phyloP scores from a whole-genome alignment of 164 flowering plant genomes.

The Aristolochia californica region DNA sequence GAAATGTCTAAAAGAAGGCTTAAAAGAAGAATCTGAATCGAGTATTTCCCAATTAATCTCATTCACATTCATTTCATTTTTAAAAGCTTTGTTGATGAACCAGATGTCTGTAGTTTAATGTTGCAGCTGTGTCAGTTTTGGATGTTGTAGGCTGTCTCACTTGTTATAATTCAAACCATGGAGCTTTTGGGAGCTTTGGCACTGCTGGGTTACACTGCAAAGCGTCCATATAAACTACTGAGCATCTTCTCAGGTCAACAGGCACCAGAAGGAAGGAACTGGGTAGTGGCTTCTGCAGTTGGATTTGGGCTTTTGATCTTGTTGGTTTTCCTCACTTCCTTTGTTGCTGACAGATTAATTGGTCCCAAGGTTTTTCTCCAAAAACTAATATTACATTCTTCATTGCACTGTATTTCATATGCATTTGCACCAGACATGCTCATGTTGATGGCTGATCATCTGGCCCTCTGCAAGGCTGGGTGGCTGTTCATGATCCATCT shows the following conservation, averaged over 20 bases:
- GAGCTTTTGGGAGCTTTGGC: conserved; percentile 46
- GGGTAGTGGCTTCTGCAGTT: conserved; percentile 45
- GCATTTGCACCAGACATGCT: too few species aligned
- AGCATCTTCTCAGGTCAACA: conserved; percentile 26
- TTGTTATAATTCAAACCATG: conserved; percentile 36
- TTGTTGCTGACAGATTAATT: conserved; percentile 42
- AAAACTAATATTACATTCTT: neutral
- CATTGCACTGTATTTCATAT: too few species aligned
- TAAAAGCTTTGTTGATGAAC: too few species aligned
- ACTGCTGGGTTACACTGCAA: conserved; percentile 35
- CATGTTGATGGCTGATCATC: too few species aligned
- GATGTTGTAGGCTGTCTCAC: conserved; percentile 43
- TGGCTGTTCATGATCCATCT: too few species aligned
- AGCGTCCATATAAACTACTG: conserved; percentile 23
- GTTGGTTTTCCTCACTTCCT: conserved; percentile 45
- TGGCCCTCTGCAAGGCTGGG: neutral
- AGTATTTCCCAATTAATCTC: too few species aligned
- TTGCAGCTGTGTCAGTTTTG: neutral
- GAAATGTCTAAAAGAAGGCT: too few species aligned
- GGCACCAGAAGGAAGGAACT: conserved; percentile 35
- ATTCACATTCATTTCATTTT: too few species aligned
- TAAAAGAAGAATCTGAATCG: too few species aligned
- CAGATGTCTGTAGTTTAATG: neutral
- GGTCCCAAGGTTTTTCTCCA: conserved; percentile 48
- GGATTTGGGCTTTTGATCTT: conserved; percentile 47